Conservation (phyloP, 495 filamentous ascomycete species). For the Thozetella sp. region DNA sequence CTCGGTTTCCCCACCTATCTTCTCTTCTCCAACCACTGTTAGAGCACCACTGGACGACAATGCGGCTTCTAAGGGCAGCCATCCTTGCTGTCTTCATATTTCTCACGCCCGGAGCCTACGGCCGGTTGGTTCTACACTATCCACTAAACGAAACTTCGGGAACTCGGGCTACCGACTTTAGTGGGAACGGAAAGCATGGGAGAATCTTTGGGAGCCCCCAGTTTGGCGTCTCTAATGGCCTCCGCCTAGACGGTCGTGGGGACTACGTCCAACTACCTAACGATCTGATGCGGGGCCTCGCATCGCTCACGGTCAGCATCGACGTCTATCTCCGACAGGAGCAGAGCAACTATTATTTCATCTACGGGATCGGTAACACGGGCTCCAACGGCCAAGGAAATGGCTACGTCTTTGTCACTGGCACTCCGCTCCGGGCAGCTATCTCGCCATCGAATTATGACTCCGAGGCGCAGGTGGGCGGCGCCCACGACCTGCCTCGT, state of each 20-base stretch:
- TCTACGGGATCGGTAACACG: constrained; percentile 15
- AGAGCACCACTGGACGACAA: neutral
- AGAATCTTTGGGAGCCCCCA: constrained; percentile 8
- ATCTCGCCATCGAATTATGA: constrained; percentile 11
- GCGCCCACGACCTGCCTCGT: constrained; percentile 2
- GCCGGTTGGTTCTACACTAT: constrained; percentile 7
- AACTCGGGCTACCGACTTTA: constrained; percentile 10
- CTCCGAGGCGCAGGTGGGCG: constrained; percentile 9
- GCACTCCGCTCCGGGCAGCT: constrained; percentile 11
- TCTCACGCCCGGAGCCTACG: constrained; percentile 3
- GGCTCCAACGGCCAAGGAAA: constrained; percentile 6
- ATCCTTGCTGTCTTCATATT: constrained; percentile 4
- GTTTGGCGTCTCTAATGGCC: constrained; percentile 9
- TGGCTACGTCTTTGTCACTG: constrained; percentile 17
- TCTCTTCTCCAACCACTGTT: neutral
- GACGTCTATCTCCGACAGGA: constrained; percentile 10
- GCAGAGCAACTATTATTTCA: constrained; percentile 12
- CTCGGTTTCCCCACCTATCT: neutral
- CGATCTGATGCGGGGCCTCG: constrained; percentile 10
- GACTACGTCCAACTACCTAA: constrained; percentile 15
- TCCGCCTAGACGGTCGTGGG: constrained; percentile 12
- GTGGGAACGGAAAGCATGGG: constrained; percentile 11
- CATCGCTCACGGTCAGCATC: constrained; percentile 8
- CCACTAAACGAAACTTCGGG: constrained; percentile 16
- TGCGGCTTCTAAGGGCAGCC: constrained; percentile 5